Conservation (phyloP, 2,329 filamentous ascomycete species). For the Pseudogymnoascus sp. region DNA sequence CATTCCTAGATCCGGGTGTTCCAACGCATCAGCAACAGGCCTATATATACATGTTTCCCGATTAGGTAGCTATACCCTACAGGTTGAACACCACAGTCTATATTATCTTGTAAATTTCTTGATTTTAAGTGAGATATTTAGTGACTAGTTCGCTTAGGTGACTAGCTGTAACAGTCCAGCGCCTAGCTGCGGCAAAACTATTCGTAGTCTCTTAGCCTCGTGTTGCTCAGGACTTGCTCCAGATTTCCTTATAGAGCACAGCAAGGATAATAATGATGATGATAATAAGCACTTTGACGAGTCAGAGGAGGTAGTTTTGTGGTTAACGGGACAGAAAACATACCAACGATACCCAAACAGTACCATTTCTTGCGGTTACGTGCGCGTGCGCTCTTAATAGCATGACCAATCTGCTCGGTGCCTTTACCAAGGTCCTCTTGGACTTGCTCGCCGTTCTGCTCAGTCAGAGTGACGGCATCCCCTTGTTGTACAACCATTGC, state of each 20-base stretch:
- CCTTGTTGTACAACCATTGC: constrained; percentile 82
- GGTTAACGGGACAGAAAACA: constrained; percentile 8
- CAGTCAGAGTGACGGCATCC: constrained; percentile 68
- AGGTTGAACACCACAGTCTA: too few relatives aligned
- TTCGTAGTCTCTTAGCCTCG: constrained; percentile 40
- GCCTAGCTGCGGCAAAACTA: too few relatives aligned
- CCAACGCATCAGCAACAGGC: not conserved
- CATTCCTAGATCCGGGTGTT: not conserved
- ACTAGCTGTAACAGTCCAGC: too few relatives aligned
- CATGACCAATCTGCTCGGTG: constrained; percentile 63
- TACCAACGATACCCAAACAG: constrained; percentile 69
- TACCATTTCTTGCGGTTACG: constrained; percentile 90
- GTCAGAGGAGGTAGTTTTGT: not conserved
- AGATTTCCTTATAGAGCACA: not conserved
- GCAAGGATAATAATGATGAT: not conserved
- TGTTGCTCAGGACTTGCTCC: too few relatives aligned
- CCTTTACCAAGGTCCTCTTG: constrained; percentile 77
- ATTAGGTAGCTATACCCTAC: too few relatives aligned
- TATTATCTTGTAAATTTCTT: too few relatives aligned
- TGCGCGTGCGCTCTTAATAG: constrained; percentile 68
- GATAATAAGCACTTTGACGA: not conserved
- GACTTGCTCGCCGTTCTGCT: constrained; percentile 79
- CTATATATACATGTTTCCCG: too few relatives aligned
- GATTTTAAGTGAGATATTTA: too few relatives aligned
- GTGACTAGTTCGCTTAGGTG: too few relatives aligned